phyloP scores from a whole-genome alignment of 768 basidiomycete genomes.

The Multifurca ochricompacta region DNA sequence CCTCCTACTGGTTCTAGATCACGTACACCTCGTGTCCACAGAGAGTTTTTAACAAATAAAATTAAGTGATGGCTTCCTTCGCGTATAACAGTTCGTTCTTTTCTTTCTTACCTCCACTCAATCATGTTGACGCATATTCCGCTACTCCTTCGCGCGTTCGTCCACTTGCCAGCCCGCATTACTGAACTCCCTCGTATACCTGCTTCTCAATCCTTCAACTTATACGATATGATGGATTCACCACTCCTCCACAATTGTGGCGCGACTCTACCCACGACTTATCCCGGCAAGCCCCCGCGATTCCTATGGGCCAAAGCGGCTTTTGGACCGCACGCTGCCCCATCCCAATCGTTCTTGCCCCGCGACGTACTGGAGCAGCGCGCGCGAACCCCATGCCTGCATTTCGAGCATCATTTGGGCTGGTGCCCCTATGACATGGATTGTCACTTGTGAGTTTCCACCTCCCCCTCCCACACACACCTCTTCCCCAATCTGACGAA shows the following conservation, averaged over 20 bases:
- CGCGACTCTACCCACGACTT: background rate
- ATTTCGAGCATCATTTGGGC: constrained; percentile 7
- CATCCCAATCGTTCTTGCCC: background rate
- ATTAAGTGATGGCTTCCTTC: background rate
- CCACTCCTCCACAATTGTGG: background rate
- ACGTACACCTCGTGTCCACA: too few species aligned
- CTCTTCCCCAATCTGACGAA: too few species aligned
- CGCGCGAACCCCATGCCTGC: constrained; percentile 4
- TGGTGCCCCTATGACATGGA: constrained; percentile 12
- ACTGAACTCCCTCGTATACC: too few species aligned
- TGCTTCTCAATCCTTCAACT: background rate
- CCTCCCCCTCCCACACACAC: too few species aligned
- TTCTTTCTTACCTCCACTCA: background rate
- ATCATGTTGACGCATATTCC: background rate
- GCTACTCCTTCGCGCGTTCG: background rate
- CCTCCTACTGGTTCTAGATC: too few species aligned
- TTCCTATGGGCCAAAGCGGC: background rate
- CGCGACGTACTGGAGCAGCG: constrained; percentile 6
- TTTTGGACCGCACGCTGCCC: background rate
- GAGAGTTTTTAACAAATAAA: too few species aligned
- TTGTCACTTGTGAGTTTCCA: constrained; percentile 9
- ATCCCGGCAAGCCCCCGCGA: background rate
- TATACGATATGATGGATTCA: background rate
- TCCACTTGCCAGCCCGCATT: background rate
- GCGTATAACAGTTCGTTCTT: constrained; percentile 2